Conservation (phyloP, 2,329 filamentous ascomycete genomes). For the Xylaria sp. region DNA sequence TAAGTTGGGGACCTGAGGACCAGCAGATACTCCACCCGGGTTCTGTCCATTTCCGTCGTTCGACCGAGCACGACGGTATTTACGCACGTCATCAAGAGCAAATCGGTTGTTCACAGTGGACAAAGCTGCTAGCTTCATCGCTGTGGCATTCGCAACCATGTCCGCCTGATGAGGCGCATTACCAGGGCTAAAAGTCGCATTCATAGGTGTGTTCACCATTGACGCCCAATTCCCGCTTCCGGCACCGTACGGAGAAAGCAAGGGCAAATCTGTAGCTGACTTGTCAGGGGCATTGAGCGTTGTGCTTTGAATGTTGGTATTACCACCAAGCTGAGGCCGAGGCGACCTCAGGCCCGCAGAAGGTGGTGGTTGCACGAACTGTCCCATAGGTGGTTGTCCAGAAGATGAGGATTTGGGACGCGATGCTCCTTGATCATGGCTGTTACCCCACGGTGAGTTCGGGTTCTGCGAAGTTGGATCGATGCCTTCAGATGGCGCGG, state of each 20-base stretch:
- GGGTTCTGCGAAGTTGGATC: conserved; percentile 69
- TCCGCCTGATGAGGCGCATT: conserved; percentile 78
- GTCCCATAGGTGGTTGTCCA: conserved; percentile 86
- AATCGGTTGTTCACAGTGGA: conserved; percentile 99
- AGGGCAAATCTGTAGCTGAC: conserved; percentile 71
- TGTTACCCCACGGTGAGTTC: conserved; percentile 79
- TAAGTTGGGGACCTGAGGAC: conserved; percentile 65
- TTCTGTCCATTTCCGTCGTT: conserved; percentile 74
- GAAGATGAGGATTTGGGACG: conserved; percentile 80
- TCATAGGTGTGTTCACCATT: conserved; percentile 97
- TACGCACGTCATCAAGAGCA: conserved; percentile 93
- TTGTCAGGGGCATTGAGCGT: conserved; percentile 77
- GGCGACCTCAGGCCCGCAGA: conserved; percentile 82
- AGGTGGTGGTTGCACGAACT: conserved; percentile 84
- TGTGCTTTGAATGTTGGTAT: conserved; percentile 79
- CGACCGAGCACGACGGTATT: conserved; percentile 90
- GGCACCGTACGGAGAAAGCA: conserved; percentile 82
- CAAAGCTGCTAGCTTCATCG: conserved; percentile 96
- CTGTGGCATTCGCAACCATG: conserved; percentile 98
- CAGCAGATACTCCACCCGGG: conserved; percentile 70
- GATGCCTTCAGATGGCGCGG: conserved; percentile 66
- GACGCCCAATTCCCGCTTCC: conserved; percentile 96
- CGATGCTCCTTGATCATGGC: conserved; percentile 55
- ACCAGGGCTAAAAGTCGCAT: conserved; percentile 77
- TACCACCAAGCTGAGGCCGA: conserved; percentile 68